A percentile compares a stretch with the other conserved stretches of the same genome.
Conservation (phyloP, 2,329 filamentous ascomycete species). For the Aspergillus alliaceus region DNA sequence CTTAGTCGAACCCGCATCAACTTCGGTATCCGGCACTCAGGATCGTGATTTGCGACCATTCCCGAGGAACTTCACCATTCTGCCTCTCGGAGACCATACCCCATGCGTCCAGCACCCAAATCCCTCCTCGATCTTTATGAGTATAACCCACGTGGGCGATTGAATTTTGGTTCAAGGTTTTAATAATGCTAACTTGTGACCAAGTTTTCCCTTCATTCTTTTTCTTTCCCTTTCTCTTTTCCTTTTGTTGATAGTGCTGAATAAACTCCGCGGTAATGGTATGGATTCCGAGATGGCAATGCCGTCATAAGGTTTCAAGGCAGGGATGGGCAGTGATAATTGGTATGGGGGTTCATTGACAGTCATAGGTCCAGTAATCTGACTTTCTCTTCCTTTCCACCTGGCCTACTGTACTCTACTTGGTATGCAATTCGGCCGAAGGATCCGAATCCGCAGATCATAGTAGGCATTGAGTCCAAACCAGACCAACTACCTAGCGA, state of each 20-base stretch:
- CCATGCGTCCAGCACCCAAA: background rate
- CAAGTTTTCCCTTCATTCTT: too few relatives aligned
- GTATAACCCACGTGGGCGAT: background rate
- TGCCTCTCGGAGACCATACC: background rate
- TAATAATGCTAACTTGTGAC: background rate
- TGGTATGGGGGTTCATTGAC: background rate
- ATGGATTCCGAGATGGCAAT: background rate
- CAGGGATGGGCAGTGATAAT: background rate
- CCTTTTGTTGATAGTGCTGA: background rate
- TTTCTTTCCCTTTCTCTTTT: background rate
- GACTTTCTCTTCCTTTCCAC: too few relatives aligned
- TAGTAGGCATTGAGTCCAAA: background rate
- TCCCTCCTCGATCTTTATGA: too few relatives aligned
- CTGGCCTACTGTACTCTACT: background rate
- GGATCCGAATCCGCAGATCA: background rate
- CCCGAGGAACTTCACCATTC: background rate
- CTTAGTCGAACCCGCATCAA: background rate
- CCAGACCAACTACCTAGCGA: background rate
- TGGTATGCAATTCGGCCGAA: slow-evolving; percentile 1
- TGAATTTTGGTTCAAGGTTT: background rate
- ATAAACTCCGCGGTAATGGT: background rate
- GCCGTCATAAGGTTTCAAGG: background rate
- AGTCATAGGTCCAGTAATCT: background rate
- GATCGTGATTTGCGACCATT: background rate
- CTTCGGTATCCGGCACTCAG: background rate